Conservation (phyloP, 225 moss, liverwort and hornwort species). For the Pseudisothecium myosuroides region DNA sequence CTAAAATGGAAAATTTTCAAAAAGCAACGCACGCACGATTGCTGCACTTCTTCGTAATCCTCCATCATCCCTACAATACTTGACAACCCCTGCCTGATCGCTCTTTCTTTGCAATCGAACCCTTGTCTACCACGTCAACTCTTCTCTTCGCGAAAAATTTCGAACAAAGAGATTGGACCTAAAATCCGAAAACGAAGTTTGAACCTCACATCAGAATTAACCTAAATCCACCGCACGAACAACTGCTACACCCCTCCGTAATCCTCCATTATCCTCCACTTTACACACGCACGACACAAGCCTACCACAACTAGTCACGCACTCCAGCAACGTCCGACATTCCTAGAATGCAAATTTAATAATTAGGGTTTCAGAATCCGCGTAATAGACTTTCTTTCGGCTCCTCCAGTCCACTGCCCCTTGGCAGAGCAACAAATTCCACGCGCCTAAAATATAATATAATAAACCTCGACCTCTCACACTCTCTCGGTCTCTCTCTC, state of each 20-base stretch:
- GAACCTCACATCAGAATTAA: background rate
- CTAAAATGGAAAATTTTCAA: background rate
- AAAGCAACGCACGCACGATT: background rate
- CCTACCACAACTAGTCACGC: background rate
- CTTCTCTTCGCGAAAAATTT: background rate
- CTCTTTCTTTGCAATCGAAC: background rate
- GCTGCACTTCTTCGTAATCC: background rate
- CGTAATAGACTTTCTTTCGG: background rate
- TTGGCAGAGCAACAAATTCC: background rate
- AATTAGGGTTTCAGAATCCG: constrained; percentile 15
- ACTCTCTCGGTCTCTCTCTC: background rate
- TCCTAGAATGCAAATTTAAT: background rate
- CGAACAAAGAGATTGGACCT: background rate
- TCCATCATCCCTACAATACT: background rate
- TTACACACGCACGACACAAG: background rate
- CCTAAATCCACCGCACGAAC: background rate
- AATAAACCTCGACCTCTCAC: background rate
- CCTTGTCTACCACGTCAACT: background rate
- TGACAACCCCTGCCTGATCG: background rate
- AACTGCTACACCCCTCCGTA: background rate
- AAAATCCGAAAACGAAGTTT: background rate
- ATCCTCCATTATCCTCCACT: background rate
- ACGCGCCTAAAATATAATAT: background rate
- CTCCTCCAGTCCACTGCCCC: background rate
- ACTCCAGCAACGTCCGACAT: background rate